These are phyloP conservation scores for Meripilus lineatus DNA, from an alignment of 1,284 basidiomycete species.

Conservation along the genomic window DNA sequence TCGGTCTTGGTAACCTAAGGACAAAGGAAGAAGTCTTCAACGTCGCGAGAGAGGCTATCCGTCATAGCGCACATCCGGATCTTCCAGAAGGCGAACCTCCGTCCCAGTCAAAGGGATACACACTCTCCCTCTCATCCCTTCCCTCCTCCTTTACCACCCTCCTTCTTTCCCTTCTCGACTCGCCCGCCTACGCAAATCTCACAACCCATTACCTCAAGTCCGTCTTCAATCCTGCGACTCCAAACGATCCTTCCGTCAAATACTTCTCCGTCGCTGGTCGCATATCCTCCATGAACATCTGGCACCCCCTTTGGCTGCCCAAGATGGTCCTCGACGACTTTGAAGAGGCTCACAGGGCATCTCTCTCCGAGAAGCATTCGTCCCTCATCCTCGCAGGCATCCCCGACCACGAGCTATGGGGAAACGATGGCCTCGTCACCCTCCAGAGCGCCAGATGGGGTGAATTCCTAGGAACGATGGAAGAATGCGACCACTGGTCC, in stretches of 20 bases:
- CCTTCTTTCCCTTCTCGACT: conserved; percentile 90
- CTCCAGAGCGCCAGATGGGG: conserved; percentile 91
- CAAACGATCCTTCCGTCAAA: conserved; percentile 78
- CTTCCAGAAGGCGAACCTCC: too few species aligned
- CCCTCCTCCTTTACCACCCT: conserved; percentile 84
- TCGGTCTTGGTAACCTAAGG: conserved; percentile 72
- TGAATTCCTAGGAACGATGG: conserved; percentile 87
- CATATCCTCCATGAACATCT: conserved; percentile 66
- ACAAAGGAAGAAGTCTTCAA: conserved; percentile 30
- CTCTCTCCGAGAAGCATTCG: conserved; percentile 27
- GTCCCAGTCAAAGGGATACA: conserved; percentile 14
- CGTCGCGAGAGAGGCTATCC: conserved; percentile 8
- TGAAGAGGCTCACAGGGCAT: conserved; percentile 54
- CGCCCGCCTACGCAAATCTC: conserved; percentile 95
- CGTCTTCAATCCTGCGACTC: conserved; percentile 90
- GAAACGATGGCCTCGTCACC: conserved; percentile 94
- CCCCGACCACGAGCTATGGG: conserved; percentile 55
- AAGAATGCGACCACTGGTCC: conserved; percentile 96
- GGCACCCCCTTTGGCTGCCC: conserved; percentile 96
- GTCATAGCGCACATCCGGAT: neutral
- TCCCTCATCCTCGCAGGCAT: conserved; percentile 5
- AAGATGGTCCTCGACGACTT: conserved; percentile 88
- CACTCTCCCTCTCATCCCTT: conserved; percentile 49
- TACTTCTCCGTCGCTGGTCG: conserved; percentile 92
- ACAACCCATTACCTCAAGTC: conserved; percentile 83